Conservation (phyloP, 305 asterid species). For the Fraxinus dipetala region DNA sequence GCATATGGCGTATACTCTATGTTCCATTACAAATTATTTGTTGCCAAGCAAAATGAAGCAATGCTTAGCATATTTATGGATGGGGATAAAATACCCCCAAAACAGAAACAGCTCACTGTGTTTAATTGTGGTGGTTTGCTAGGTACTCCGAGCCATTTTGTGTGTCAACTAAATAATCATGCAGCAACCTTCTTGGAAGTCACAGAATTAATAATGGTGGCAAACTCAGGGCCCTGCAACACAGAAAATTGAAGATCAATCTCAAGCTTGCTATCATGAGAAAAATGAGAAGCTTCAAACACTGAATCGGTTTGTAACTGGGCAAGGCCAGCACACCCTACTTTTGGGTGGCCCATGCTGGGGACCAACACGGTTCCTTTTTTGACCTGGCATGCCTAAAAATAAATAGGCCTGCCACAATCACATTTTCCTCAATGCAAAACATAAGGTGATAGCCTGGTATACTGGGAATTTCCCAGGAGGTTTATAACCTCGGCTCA, state of each 20-base stretch:
- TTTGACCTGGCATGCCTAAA: background rate
- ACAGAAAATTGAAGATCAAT: constrained; percentile 19
- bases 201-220: constrained; percentile 78
- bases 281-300: background rate
- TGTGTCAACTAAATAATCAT: constrained; percentile 33
- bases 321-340: background rate
- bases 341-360: background rate
- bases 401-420: background rate
- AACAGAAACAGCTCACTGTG: constrained; percentile 13
- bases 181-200: constrained; percentile 87
- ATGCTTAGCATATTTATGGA: background rate
- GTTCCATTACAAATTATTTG: constrained; percentile 14
- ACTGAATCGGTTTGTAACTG: background rate
- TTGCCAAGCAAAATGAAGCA: background rate
- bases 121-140: constrained; percentile 23
- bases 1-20: constrained; percentile 10
- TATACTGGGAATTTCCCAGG: background rate
- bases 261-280: background rate
- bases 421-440: background rate
- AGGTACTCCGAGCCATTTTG: constrained; percentile 36
- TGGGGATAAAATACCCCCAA: constrained; percentile 25
- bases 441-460: background rate
- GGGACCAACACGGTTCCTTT: background rate
- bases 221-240: constrained; percentile 81
- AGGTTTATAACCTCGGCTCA: background rate